phyloP scores from a whole-genome alignment of 1,139 yeast genomes.

The Cylindricascospora bacillispora region DNA sequence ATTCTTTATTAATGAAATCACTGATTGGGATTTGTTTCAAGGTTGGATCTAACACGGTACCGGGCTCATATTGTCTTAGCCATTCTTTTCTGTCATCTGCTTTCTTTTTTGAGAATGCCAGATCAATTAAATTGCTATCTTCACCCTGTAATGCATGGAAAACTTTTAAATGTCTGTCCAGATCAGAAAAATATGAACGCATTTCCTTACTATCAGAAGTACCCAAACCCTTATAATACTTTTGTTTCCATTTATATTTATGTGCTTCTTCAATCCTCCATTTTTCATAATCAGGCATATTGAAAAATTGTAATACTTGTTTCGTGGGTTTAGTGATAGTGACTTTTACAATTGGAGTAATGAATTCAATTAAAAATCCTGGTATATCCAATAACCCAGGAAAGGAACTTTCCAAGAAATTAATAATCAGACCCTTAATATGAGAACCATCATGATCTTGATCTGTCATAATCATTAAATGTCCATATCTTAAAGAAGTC shows the following conservation, averaged over 20 bases:
- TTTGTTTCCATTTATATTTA: constrained; percentile 74
- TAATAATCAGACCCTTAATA: constrained; percentile 90
- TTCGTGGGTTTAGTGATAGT: constrained; percentile 58
- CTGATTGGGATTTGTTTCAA: constrained; percentile 71
- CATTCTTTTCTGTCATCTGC: constrained; percentile 98
- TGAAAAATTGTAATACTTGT: constrained; percentile 63
- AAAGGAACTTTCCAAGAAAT: constrained; percentile 84
- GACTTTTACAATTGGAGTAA: constrained; percentile 93
- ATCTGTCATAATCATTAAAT: constrained; percentile 98
- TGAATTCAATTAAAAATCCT: constrained; percentile 84
- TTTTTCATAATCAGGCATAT: constrained; percentile 88
- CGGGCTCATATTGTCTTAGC: constrained; percentile 82
- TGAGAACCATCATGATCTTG: constrained; percentile 99
- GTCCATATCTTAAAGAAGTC: constrained; percentile 79
- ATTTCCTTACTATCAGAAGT: constrained; percentile 74
- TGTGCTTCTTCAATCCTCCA: constrained; percentile 86
- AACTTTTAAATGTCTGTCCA: constrained; percentile 75
- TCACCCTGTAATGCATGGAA: constrained; percentile 75
- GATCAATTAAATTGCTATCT: constrained; percentile 72
- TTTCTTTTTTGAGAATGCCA: constrained; percentile 88
- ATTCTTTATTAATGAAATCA: constrained; percentile 89
- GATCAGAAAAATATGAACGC: constrained; percentile 76
- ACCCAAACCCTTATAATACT: constrained; percentile 98
- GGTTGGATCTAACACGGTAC: constrained; percentile 83
- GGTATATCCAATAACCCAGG: constrained; percentile 89